Evolutionary conservation across 805 yeast species (phyloP), one percentile per base, ranked within the genome.

Genomic region (Schwanniomyces pseudopolymorphus): DNA sequence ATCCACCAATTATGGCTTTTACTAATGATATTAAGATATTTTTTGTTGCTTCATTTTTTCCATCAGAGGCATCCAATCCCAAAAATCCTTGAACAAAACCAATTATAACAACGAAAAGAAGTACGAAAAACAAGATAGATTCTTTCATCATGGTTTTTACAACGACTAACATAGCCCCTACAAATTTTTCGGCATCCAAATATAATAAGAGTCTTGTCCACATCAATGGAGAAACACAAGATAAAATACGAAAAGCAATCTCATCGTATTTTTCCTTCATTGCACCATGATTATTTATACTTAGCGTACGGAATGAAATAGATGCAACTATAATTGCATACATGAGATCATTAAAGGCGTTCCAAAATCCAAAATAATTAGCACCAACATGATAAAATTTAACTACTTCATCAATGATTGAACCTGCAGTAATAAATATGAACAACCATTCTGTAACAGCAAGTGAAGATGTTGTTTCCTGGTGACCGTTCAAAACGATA

Each of bases 161-260:
- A 4, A 89, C 92, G 24, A 89, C 92, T 51, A 89, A 78, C 89
- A 89, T 86, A 2, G 90, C 88, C 35, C 97, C 97, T 41, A 89
- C 87, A 63, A 89, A 89, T 55, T 79, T 78, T 53, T 83, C 82
- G 9, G 91, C 85, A 60, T 89, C 97, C 55, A 89, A 74, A 64
- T 76, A 89, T 31, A 89, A 73, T 46, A 89, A 67, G 42, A 89
- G 69, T 42, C 97, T 75, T 2, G 87, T 78, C 95, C 96, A 89
- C 79, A 89, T 83, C 53, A 89, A 72, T 2, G 96, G 96, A 5
- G 96, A 86, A 11, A 87, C 90, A 57, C 90, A 77, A 0, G 96
- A 83, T 40, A 89, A 66, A 2, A 88, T 62, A 50, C 95, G 70
- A 61, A 83, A 88, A 0, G 95, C 77, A 5, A 81, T 70, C 51